phyloP scores from a whole-genome alignment of 345 rosid genomes.

The Euphorbia tirucalli region DNA sequence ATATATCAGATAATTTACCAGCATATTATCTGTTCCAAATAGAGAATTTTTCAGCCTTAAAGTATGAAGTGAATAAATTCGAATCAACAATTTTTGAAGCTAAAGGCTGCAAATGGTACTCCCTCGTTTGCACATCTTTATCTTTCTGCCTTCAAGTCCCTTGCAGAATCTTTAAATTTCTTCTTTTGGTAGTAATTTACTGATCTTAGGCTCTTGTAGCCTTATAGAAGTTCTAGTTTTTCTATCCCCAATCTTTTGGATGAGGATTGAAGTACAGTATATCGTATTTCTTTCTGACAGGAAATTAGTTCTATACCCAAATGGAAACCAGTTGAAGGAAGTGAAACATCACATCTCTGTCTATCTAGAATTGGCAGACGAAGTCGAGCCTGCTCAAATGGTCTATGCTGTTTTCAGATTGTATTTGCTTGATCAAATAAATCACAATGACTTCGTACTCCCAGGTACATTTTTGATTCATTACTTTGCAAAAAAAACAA shows the following conservation, averaged over 20 bases:
- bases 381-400: slow-evolving; percentile 49
- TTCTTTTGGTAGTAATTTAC: not conserved
- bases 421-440: slow-evolving; percentile 48
- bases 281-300: slow-evolving; percentile 24
- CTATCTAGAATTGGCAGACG: slow-evolving; percentile 46
- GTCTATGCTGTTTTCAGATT: slow-evolving; percentile 43
- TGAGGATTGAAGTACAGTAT: not conserved
- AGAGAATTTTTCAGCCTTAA: slow-evolving; percentile 48
- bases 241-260: not conserved
- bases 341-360: slow-evolving; percentile 49
- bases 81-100: slow-evolving; percentile 67
- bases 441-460: slow-evolving; percentile 28
- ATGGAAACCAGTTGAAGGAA: slow-evolving; percentile 61
- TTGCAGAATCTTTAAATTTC: not conserved
- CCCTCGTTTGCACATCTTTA: not conserved
- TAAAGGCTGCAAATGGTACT: slow-evolving; percentile 68
- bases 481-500: no score
- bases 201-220: not conserved
- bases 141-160: no score
- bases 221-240: not conserved
- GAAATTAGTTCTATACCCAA: slow-evolving; percentile 59
- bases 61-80: slow-evolving; percentile 44
- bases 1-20: slow-evolving; percentile 48
- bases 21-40: slow-evolving; percentile 50
- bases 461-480: slow-evolving; percentile 28